Evolutionary conservation across 495 filamentous ascomycete genomes (phyloP), one percentile per base, ranked within the genome.

Genomic region (Penicilliopsis zonata): DNA sequence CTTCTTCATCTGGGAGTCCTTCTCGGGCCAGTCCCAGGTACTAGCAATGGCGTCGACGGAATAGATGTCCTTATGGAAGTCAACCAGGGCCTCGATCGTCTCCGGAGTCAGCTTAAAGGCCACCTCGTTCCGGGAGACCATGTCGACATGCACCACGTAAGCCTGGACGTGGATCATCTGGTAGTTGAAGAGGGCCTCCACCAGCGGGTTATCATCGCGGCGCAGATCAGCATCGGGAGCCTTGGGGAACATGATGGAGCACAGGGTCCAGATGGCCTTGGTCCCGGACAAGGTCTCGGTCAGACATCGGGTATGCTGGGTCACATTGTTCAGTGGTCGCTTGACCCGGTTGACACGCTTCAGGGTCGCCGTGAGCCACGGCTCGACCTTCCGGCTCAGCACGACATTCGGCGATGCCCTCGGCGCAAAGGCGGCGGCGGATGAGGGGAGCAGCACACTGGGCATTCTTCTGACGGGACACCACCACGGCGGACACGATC

Each of bases 291-390:
- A 69, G 1, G 85, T 94, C 67, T 96, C 90, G 26, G 90, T 96
- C 46, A 99, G 69, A 63, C 90, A 96, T 74, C 84, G 77, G 39
- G 82, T 84, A 65, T 99, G 90, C 57, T 99, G 90, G 17, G 84
- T 81, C 20, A 94, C 85, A 57, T 86, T 95, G 69, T 99, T 99
- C 52, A 99, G 65, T 43, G 90, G 90, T 46, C 92, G 80, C 73
- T 99, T 99, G 57, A 96, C 75, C 40, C 84, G 76, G 69, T 95
- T 96, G 61, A 94, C 86, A 53, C 90, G 78, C 67, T 99, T 99
- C 44, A 99, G 66, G 13, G 92, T 93, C 42, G 82, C 80, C 4
- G 90, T 99, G 58, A 99, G 71, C 88, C 92, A 99, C 34, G 87
- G 84, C 65, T 94, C 90, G 45, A 96, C 84, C 67, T 87, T 93